Evolutionary conservation across 2,329 filamentous ascomycete genomes (phyloP), one percentile per base, ranked within the genome.

Genomic region (Whalleya microplaca): DNA sequence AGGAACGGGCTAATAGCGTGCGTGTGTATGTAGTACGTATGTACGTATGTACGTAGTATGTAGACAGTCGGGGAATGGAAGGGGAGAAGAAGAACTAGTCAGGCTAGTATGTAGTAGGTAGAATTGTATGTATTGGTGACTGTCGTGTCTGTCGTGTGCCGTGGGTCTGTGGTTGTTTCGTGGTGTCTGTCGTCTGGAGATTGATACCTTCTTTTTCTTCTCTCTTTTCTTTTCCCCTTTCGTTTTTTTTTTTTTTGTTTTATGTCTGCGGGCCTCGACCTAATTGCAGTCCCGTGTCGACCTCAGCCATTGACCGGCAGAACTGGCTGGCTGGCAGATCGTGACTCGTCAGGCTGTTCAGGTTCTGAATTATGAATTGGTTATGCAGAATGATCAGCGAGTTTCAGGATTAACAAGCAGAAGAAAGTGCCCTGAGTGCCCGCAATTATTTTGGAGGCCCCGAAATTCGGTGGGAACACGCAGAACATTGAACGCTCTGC

Each of bases 361-460:
- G 32, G 5, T 16, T 48, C 7, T 23, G 45, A 37, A 6, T 29
- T 42, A 40, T 57, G 54, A 59, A 59, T 60, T 60, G 57, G 57
- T 56, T 37, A 54, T 58, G 60, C 60, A 62, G 60, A n/a, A n/a
- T n/a, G n/a, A 63, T 61, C 60, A 48, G 32, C 51, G 45, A 61
- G 60, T 63, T 63, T 63, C 60, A 63, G 60, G 60, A 61, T 61
- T 58, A 58, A n/a, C 50, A 45, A 44, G 56, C 59, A 51, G 53
- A 27, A 27, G 48, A 45, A 57, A 43, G 49, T 55, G 42, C 48
- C 29, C 41, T n/a, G n/a, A n/a, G 42, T 56, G 49, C 60, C 57
- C 60, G 52, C 59, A 56, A n/a, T n/a, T 51, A 49, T 59, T 48
- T 45, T 40, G 37, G 53, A 51, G 52, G 50, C 20, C 52, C 46